Conservation (phyloP, 176 grass and related monocot genomes). For the Cocos nucifera region DNA sequence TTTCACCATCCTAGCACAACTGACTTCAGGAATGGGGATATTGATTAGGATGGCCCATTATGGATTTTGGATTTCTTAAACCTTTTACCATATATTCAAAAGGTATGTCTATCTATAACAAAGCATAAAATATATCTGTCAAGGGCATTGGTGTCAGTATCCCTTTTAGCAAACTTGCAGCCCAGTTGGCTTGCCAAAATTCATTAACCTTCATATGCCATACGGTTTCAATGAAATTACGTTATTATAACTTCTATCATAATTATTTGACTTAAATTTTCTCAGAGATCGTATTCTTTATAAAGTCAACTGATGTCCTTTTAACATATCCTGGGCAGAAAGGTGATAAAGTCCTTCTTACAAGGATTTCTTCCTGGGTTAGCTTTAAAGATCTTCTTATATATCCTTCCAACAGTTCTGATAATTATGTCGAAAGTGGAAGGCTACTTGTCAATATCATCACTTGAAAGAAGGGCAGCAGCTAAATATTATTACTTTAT, state of each 20-base stretch:
- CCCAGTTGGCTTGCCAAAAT: too few relatives aligned
- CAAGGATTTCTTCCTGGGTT: slow-evolving; percentile 95
- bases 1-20: too few relatives aligned
- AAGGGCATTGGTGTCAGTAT: too few relatives aligned
- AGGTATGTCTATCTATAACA: too few relatives aligned
- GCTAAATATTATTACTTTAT: slow-evolving; percentile 99
- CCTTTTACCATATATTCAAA: too few relatives aligned
- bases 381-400: slow-evolving; percentile 85
- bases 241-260: background rate
- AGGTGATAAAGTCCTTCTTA: slow-evolving; percentile 72
- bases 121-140: too few relatives aligned
- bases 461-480: slow-evolving; percentile 77
- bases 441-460: slow-evolving; percentile 88
- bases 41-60: too few relatives aligned
- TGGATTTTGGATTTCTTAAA: too few relatives aligned
- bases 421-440: slow-evolving; percentile 92
- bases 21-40: too few relatives aligned
- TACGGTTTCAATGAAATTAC: too few relatives aligned
- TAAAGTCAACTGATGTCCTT: background rate
- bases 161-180: too few relatives aligned
- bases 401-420: slow-evolving; percentile 80
- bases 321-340: slow-evolving; percentile 36
- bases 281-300: background rate
- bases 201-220: too few relatives aligned
- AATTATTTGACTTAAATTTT: background rate